Base-by-base conservation (phyloP, 768 basidiomycete genomes). In the Mycena polygramma region DNA sequence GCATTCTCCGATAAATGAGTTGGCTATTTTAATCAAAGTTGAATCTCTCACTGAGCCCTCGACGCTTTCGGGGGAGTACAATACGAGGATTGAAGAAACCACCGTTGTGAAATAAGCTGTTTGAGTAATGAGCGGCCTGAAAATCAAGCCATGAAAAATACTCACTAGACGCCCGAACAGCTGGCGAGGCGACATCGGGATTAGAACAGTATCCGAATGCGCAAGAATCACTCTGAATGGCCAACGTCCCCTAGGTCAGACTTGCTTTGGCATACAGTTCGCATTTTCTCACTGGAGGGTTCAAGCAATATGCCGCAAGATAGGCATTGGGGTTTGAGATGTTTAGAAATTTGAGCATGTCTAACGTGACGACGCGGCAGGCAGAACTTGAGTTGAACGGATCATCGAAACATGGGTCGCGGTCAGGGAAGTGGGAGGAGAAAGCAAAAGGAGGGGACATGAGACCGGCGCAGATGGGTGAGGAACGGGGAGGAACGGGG, bases 171-270 rank as follows among this genome's bases (percentile, higher is more conserved):
- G 24, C 14, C 19, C 71, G 71, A n/a, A 72, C 63, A 49, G 71
- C 67, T 4, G 71, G 71, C 30, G 58, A 62, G 13, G 66, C 71
- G 36, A 72, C 71, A n/a, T 72, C 71, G 6, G 66, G 67, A 64
- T 70, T 70, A 0, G 67, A 43, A 37, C 71, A 72, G 37, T 63
- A 71, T 48, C 70, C 66, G 30, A 72, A 68, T 4, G 62, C 66
- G 30, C 71, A 72, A 2, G 57, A 60, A 39, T 72, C 71, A 3
- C 30, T 30, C 30, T 30, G 30, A 2, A 30, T 30, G 30, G 30
- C 30, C 30, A 30, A 6, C 30, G 30, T 6, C 30, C 30, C 30
- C 2, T 30, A 30, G 30, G 30, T 30, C 6, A 30, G 30, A 30
- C 30, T 30, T 30, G 2, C 30, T 30, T 30, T 30, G 30, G 30